Evolutionary conservation across 129 eudicot species (phyloP).

Genomic region (Artemisia tridentata): DNA sequence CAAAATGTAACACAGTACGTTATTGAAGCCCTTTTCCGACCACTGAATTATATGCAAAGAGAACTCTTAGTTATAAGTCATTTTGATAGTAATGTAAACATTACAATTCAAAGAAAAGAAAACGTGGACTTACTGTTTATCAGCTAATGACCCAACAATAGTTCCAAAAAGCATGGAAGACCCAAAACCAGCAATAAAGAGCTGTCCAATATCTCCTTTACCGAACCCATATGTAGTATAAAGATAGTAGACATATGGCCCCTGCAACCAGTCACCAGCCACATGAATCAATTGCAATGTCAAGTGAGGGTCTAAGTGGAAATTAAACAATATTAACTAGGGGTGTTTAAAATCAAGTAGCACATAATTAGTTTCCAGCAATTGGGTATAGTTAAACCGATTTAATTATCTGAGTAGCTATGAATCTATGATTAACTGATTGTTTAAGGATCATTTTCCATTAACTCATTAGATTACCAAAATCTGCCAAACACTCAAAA

Average conservation of each 20-base stretch:
- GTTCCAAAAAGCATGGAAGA: constrained; percentile 96
- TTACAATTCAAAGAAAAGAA: not conserved
- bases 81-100: not conserved
- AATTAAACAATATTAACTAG: too few species aligned
- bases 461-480: too few species aligned
- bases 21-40: constrained; percentile 83
- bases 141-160: constrained; percentile 89
- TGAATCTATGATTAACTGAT: too few species aligned
- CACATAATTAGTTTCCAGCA: too few species aligned
- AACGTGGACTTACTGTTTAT: constrained; percentile 58
- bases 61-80: not conserved
- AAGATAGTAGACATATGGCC: constrained; percentile 67
- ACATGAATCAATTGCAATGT: constrained; percentile 13
- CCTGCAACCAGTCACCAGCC: constrained; percentile 76
- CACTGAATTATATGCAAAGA: constrained; percentile 41
- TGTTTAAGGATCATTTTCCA: too few species aligned
- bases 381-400: too few species aligned
- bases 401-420: too few species aligned
- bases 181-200: constrained; percentile 93
- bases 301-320: not conserved
- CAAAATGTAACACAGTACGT: constrained; percentile 88
- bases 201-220: constrained; percentile 80
- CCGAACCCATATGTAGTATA: constrained; percentile 57
- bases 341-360: too few species aligned
- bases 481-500: too few species aligned